phyloP scores from a whole-genome alignment of 2,329 filamentous ascomycete species.

The Cordyceps pruinosa region DNA sequence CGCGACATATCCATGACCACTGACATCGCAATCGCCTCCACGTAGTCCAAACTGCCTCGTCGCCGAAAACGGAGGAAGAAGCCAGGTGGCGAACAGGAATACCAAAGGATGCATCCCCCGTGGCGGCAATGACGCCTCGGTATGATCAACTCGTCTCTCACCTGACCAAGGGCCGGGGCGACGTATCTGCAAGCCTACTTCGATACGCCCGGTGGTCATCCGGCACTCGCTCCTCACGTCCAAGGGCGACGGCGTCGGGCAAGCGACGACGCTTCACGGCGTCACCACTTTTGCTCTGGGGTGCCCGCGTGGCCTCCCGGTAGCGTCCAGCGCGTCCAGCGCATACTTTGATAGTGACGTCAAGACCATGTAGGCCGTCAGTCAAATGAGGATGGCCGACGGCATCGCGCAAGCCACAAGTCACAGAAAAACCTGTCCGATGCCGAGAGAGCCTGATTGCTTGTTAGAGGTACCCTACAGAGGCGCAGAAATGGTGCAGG shows the following conservation, averaged over 20 bases:
- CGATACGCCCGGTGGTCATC: too few relatives aligned
- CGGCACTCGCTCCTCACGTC: too few relatives aligned
- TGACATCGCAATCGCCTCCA: too few relatives aligned
- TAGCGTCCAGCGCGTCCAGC: background rate
- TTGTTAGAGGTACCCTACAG: background rate
- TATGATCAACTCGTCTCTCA: too few relatives aligned
- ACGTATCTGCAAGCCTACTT: too few relatives aligned
- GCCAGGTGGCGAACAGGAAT: background rate
- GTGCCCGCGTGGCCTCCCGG: background rate
- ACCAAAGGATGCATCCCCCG: background rate
- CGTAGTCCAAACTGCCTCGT: too few relatives aligned
- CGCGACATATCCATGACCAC: too few relatives aligned
- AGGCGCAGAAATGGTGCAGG: background rate
- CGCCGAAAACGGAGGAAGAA: too few relatives aligned
- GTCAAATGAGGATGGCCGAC: background rate
- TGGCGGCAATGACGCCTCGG: background rate
- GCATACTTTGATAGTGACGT: background rate
- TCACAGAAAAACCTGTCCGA: background rate
- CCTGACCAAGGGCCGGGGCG: too few relatives aligned
- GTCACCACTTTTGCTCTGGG: background rate
- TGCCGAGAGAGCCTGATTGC: slow-evolving; percentile 5
- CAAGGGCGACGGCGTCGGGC: too few relatives aligned
- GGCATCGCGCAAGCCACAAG: background rate
- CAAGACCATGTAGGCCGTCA: background rate
- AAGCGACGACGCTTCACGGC: slow-evolving; percentile 1